Percentiles rank a stretch among this genome's conserved stretches.
Evolutionary conservation across 2,329 filamentous ascomycete genomes (phyloP).

Genomic region (Canariomyces notabilis): DNA sequence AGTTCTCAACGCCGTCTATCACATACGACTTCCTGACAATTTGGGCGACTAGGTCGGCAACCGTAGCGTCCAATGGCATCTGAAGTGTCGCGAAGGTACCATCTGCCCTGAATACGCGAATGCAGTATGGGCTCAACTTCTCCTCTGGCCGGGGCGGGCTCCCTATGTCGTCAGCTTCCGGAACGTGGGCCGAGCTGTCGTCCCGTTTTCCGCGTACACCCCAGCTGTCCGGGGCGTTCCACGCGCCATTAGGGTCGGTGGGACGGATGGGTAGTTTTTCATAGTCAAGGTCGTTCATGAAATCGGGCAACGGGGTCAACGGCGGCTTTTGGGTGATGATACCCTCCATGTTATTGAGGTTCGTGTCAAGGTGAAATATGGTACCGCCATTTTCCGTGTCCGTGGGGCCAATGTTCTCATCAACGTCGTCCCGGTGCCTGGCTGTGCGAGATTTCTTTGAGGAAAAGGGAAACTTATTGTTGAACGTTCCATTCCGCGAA

Average conservation of each 20-base stretch:
- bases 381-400: conserved; percentile 49
- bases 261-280: conserved; percentile 31
- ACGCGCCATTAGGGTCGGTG: conserved; percentile 48
- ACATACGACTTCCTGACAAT: conserved; percentile 92
- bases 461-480: conserved; percentile 57
- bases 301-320: conserved; percentile 63
- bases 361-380: conserved; percentile 76
- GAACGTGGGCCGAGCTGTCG: conserved; percentile 50
- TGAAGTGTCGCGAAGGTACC: conserved; percentile 92
- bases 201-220: conserved; percentile 76
- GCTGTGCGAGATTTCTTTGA: conserved; percentile 48
- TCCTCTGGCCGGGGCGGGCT: conserved; percentile 67
- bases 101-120: conserved; percentile 90
- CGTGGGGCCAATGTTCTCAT: conserved; percentile 56
- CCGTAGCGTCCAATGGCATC: conserved; percentile 75
- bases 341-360: conserved; percentile 85
- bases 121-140: conserved; percentile 75
- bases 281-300: conserved; percentile 41
- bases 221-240: conserved; percentile 97
- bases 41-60: conserved; percentile 80
- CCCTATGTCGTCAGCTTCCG: conserved; percentile 64
- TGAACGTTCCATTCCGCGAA: conserved; percentile 47
- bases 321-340: conserved; percentile 70
- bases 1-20: conserved; percentile 85
- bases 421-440: conserved; percentile 47